Evolutionary conservation across 306 rosid genomes (phyloP).

Genomic region (Quercus dentata): DNA sequence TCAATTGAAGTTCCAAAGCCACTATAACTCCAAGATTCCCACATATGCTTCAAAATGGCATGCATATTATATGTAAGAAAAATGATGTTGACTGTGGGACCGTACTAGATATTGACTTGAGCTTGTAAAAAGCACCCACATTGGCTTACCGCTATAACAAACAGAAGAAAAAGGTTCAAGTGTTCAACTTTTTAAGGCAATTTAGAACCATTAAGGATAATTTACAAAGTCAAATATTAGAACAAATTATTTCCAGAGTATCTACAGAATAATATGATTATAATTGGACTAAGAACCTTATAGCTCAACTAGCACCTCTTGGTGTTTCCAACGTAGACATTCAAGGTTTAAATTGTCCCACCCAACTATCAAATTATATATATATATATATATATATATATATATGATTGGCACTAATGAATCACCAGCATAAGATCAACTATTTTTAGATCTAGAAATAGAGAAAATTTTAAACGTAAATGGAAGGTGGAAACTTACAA

Average conservation of each 20-base stretch:
- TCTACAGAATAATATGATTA: neutral
- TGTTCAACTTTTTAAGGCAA: neutral
- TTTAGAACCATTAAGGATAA: neutral
- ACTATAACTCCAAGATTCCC: neutral
- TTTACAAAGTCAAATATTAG: neutral
- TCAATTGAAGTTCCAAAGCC: neutral
- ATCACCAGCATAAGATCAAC: neutral
- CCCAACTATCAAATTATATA: too few relatives aligned
- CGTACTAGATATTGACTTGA: neutral
- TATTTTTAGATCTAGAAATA: neutral
- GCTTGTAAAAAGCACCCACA: neutral
- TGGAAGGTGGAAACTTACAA: conserved; percentile 47
- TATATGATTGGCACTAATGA: neutral
- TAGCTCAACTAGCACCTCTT: too few relatives aligned
- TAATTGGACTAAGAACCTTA: neutral
- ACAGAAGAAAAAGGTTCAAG: neutral
- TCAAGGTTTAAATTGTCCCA: too few relatives aligned
- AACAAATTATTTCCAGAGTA: neutral
- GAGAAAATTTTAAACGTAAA: neutral
- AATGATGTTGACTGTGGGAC: neutral
- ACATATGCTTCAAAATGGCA: neutral
- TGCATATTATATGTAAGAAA: neutral
- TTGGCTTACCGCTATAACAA: too few relatives aligned
- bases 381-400: too few relatives aligned
- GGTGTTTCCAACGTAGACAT: too few relatives aligned